phyloP scores from a whole-genome alignment of 305 asterid genomes.

The Solanum chacoense region DNA sequence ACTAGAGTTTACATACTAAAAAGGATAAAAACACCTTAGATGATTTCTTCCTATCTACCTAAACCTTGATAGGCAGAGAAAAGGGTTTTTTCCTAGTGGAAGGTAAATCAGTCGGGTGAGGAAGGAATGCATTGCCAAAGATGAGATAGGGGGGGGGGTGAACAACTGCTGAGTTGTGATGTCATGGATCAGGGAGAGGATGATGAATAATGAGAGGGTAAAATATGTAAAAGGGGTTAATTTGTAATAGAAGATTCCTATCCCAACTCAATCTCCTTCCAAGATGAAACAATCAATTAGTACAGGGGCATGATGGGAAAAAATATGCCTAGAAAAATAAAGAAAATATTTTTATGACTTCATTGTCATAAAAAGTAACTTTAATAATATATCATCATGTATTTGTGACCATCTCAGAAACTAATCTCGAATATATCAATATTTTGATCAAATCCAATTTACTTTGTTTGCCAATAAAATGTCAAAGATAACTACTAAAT shows the following conservation, averaged over 20 bases:
- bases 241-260: background rate
- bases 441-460: background rate
- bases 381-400: background rate
- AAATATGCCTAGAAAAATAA: background rate
- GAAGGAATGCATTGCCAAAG: background rate
- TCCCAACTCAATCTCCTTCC: background rate
- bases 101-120: background rate
- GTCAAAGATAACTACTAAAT: background rate
- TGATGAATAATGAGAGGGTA: background rate
- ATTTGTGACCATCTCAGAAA: background rate
- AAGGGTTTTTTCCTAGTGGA: background rate
- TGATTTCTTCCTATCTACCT: background rate
- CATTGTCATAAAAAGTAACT: background rate
- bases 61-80: background rate
- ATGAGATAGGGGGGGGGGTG: background rate
- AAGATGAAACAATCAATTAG: background rate
- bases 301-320: background rate
- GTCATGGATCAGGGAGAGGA: background rate
- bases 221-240: background rate
- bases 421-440: background rate
- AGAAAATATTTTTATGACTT: background rate
- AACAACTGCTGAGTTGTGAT: background rate
- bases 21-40: background rate
- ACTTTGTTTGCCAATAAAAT: background rate
- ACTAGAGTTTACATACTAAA: background rate